Base-by-base conservation (phyloP, 2,329 filamentous ascomycete species). In the Lachnellula suecica region DNA sequence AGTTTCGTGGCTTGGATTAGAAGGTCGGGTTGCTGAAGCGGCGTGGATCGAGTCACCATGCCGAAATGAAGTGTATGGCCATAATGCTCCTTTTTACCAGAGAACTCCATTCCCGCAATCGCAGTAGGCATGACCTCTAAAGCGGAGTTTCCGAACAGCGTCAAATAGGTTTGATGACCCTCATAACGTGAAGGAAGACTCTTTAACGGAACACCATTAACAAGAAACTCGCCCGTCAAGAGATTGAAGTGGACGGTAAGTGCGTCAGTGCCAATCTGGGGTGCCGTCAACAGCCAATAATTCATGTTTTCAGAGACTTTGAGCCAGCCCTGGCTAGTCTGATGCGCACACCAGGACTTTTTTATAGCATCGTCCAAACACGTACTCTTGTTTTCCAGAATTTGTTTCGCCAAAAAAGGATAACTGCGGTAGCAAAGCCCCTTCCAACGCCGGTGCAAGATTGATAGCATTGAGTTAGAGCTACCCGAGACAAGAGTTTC, bases 171-270 rank as follows among this genome's bases (percentile, higher is more conserved):
- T 0, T 58, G 8, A 47, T 79, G 69, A 0, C 15, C 6, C 27
- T 72, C 66, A 41, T 78, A 82, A 0, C 71, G 54, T 0, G n/a
- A 1, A 0, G 79, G 79, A 0, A 82, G 67, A 2, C 73, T 70
- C 5, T 70, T 63, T 0, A 82, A 56, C 0, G 77, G 78, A 1
- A 68, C 40, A 0, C 79, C 79, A 51, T 82, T 70, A 1, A 83
- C 71, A 0, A 81, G 68, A 0, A 84, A 65, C 29, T 78, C 69
- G 0, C 74, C 79, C 0, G 71, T 77, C 2, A 84, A 53, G 0
- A 82, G 45, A 52, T 79, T 79, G 56, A 75, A 75, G 24, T 76
- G 72, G 5, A 79, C 69, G 1, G n/a, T 2, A 13, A 68, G 54
- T 8, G 51, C 15, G 7, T 19, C 24, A 24, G 27, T 34, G 24